Base-by-base conservation (phyloP, 345 rosid species). In the Arabis alpina region DNA sequence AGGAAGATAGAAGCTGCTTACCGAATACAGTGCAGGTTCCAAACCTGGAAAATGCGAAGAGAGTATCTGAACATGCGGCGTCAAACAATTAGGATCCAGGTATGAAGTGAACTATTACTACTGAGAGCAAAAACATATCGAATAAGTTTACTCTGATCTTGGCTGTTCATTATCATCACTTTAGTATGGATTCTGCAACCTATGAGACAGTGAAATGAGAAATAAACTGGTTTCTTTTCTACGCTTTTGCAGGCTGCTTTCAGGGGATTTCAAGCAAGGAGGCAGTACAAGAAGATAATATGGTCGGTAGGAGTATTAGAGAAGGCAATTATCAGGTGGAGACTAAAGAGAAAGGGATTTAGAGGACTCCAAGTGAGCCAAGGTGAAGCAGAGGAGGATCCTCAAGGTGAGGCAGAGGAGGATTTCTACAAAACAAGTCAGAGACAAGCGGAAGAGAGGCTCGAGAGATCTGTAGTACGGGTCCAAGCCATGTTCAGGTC, bases 401-500 rank as follows among this genome's bases (percentile, higher is more conserved):
- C 77, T 23, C 56, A 59, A 2, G 56, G 49, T 30, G 82, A 82
- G 62, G 58, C 69, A 65, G 92, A 81, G 78, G 95, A 89, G 70
- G 99, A 84, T 73, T 94, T 89, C 76, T 91, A 80, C 80, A 76
- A 64, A 82, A 66, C 81, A 61, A 87, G 98, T 70, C 86, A 84
- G 48, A 84, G 82, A 78, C 99, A 94, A 75, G 97, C 97, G 3
- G 93, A 88, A 75, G 98, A 91, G 73, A 93, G 99, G 58, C 80
- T 88, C 0, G 97, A 85, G 85, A 91, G 85, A 73, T 84, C 98
- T 10, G 98, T 89, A 34, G 81, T 86, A n/a, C 76, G 82, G 16
- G 97, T 94, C 34, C 98, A 94, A 74, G 82, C 97, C 55, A 87
- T 94, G 97, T 91, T 94, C 75, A 90, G 98, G 42, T 94, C 99